A percentile compares a stretch with the other conserved stretches of the same genome.
These are phyloP conservation scores for Imleria badia DNA, from an alignment of 768 basidiomycete genomes.

Conservation along the genomic window DNA sequence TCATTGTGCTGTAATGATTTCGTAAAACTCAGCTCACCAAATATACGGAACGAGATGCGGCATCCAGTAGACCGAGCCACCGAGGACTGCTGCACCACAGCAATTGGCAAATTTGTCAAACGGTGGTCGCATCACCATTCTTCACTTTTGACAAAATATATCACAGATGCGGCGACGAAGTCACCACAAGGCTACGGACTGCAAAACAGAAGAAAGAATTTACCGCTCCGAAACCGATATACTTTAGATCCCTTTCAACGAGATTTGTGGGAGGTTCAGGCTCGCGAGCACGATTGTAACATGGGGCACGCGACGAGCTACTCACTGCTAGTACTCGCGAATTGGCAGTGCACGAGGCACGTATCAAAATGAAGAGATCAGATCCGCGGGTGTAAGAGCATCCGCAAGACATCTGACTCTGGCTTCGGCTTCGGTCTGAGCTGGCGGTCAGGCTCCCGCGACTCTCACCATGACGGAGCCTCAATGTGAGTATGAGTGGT, in stretches of 20 bases:
- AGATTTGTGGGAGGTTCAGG: neutral
- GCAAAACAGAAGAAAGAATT: neutral
- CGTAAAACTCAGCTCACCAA: slow-evolving; percentile 31
- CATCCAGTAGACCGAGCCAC: slow-evolving; percentile 2
- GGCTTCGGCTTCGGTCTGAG: slow-evolving; percentile 19
- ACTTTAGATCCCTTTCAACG: neutral
- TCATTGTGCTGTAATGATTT: slow-evolving; percentile 31
- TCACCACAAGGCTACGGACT: neutral
- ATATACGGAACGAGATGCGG: slow-evolving; percentile 21
- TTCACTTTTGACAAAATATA: slow-evolving; percentile 7
- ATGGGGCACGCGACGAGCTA: slow-evolving; percentile 4
- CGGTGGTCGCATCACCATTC: neutral
- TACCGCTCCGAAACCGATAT: neutral
- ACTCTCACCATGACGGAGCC: slow-evolving; percentile 4
- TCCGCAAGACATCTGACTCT: slow-evolving; percentile 14
- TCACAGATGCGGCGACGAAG: slow-evolving; percentile 6
- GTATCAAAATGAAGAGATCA: slow-evolving; percentile 22
- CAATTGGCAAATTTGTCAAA: slow-evolving; percentile 22
- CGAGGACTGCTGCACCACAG: slow-evolving; percentile 11
- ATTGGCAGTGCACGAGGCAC: slow-evolving; percentile 25
- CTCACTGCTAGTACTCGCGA: slow-evolving; percentile 4
- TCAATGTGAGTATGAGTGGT: neutral
- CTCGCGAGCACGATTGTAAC: neutral
- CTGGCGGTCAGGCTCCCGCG: slow-evolving; percentile 11
- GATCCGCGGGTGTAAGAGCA: slow-evolving; percentile 34